These are phyloP conservation scores for Simplicillium aogashimaense DNA, from an alignment of 2,329 filamentous ascomycete genomes.

Conservation along the genomic window DNA sequence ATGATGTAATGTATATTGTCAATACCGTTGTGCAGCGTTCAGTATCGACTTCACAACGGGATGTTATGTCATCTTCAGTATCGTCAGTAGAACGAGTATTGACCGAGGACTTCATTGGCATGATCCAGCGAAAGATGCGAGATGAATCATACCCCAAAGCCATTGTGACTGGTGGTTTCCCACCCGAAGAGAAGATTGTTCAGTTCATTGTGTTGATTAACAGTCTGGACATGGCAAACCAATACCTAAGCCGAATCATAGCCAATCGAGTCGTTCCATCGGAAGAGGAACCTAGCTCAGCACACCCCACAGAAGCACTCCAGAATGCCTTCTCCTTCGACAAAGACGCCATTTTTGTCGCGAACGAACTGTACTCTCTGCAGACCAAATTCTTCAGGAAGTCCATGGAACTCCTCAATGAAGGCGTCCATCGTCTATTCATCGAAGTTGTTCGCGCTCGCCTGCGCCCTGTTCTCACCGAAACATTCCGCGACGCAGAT, in stretches of 20 bases:
- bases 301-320: conserved; percentile 33
- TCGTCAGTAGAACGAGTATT: conserved; percentile 73
- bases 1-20: conserved; percentile 99
- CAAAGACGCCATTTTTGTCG: conserved; percentile 62
- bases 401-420: conserved; percentile 69
- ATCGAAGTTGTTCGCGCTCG: conserved; percentile 79
- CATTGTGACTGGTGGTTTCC: conserved; percentile 66
- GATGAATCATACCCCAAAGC: conserved; percentile 88
- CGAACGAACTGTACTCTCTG: conserved; percentile 57
- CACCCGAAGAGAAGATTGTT: conserved; percentile 80
- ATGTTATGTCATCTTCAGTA: conserved; percentile 68
- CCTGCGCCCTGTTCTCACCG: conserved; percentile 72
- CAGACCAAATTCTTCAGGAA: conserved; percentile 66
- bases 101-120: conserved; percentile 83
- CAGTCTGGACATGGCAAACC: conserved; percentile 84
- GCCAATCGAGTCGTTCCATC: conserved; percentile 48
- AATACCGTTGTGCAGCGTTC: conserved; percentile 84
- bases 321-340: conserved; percentile 69
- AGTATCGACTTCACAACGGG: conserved; percentile 73
- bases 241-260: conserved; percentile 85
- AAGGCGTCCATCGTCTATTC: conserved; percentile 79
- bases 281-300: conserved; percentile 22
- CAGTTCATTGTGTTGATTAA: conserved; percentile 90
- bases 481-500: conserved; percentile 86
- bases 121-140: conserved; percentile 96